Conservation (phyloP, 2,329 filamentous ascomycete species). For the Penicillium sp. region DNA sequence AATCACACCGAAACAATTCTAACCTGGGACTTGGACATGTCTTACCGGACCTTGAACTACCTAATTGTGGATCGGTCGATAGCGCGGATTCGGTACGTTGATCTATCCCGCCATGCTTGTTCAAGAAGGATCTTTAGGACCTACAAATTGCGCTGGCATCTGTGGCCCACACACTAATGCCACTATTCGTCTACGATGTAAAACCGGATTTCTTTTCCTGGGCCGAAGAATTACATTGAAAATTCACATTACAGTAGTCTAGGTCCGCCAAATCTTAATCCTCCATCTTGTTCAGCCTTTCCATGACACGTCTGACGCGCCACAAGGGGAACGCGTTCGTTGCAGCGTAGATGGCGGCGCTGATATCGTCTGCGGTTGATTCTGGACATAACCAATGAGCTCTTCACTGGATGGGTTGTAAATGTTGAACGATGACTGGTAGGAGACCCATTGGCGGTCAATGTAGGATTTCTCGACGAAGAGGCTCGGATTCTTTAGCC, state of each 20-base stretch:
- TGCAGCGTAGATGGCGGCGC: neutral
- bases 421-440: neutral
- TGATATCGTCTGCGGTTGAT: neutral
- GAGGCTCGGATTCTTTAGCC: neutral
- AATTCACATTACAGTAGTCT: too few relatives aligned
- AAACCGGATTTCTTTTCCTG: too few relatives aligned
- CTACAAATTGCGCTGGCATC: too few relatives aligned
- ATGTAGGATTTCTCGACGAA: neutral
- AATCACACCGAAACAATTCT: neutral
- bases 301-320: neutral
- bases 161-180: too few relatives aligned
- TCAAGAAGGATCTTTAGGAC: too few relatives aligned
- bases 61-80: neutral
- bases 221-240: too few relatives aligned
- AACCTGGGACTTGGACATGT: neutral
- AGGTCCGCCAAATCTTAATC: too few relatives aligned
- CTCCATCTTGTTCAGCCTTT: too few relatives aligned
- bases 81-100: neutral
- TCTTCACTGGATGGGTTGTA: neutral
- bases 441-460: neutral
- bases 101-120: neutral
- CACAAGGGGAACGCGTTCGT: neutral
- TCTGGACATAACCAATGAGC: neutral
- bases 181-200: too few relatives aligned
- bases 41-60: neutral